These are phyloP conservation scores for Obba rivulosa DNA, from an alignment of 768 basidiomycete species.

Conservation along the genomic window DNA sequence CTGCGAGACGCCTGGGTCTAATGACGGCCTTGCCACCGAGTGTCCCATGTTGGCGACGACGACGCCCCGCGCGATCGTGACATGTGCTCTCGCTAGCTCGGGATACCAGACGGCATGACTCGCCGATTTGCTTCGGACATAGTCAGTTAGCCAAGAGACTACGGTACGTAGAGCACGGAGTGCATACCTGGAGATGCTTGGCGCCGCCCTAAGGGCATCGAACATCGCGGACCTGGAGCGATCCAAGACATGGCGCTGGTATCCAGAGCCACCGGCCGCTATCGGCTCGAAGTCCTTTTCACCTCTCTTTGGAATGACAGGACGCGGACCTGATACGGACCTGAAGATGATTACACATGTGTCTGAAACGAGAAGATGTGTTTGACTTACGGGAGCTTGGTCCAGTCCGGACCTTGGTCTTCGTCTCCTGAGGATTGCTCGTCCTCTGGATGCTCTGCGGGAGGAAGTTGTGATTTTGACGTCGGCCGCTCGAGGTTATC, in stretches of 20 bases:
- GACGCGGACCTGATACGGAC: slow-evolving; percentile 33
- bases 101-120: slow-evolving; percentile 84
- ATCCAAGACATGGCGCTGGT: slow-evolving; percentile 80
- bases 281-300: slow-evolving; percentile 97
- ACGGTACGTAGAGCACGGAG: neutral
- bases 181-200: slow-evolving; percentile 71
- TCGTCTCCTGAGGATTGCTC: slow-evolving; percentile 60
- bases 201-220: slow-evolving; percentile 64
- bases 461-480: slow-evolving; percentile 24
- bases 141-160: neutral
- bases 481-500: slow-evolving; percentile 49
- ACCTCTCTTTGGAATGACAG: slow-evolving; percentile 89
- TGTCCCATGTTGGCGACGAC: slow-evolving; percentile 81
- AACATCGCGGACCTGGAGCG: slow-evolving; percentile 84
- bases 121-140: slow-evolving; percentile 54
- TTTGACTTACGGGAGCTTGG: slow-evolving; percentile 56
- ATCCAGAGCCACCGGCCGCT: slow-evolving; percentile 53
- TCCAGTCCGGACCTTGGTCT: slow-evolving; percentile 79
- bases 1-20: slow-evolving; percentile 22
- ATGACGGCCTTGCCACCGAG: slow-evolving; percentile 52
- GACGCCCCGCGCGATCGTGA: slow-evolving; percentile 74
- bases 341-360: neutral
- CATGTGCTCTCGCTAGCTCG: slow-evolving; percentile 53
- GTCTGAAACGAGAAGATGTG: neutral
- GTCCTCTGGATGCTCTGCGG: slow-evolving; percentile 29